Percentiles rank a stretch among this genome's conserved stretches.
Conservation (phyloP, 2,329 filamentous ascomycete species). For the Periconia sp. region DNA sequence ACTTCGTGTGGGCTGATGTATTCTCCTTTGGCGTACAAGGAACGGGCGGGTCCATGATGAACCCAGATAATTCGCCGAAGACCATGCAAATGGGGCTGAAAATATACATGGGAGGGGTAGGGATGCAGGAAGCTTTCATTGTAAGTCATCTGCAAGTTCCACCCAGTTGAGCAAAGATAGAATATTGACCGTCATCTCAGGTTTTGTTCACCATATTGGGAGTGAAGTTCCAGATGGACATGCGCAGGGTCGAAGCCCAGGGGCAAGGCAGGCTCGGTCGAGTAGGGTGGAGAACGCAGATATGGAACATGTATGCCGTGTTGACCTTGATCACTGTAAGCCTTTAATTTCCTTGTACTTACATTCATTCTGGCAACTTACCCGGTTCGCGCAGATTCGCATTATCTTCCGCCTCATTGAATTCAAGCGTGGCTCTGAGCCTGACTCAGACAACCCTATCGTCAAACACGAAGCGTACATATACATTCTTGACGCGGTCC, state of each 20-base stretch:
- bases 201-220: constrained; percentile 24
- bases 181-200: too few relatives aligned
- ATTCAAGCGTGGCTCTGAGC: constrained; percentile 57
- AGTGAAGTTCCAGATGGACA: constrained; percentile 24
- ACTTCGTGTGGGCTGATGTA: constrained; percentile 53
- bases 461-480: constrained; percentile 59
- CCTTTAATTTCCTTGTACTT: too few relatives aligned
- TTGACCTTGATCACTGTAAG: too few relatives aligned
- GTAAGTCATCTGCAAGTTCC: too few relatives aligned
- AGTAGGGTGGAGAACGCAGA: too few relatives aligned
- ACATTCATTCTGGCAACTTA: too few relatives aligned
- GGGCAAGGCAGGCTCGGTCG: too few relatives aligned
- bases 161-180: too few relatives aligned
- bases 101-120: constrained; percentile 46
- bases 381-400: constrained; percentile 41
- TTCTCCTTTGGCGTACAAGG: constrained; percentile 52
- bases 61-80: constrained; percentile 25
- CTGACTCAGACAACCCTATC: constrained; percentile 50
- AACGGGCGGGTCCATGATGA: constrained; percentile 44
- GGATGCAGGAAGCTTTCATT: constrained; percentile 37
- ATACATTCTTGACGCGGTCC: constrained; percentile 59
- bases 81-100: constrained; percentile 47
- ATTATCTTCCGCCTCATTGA: constrained; percentile 66
- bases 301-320: too few relatives aligned
- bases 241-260: too few relatives aligned